phyloP scores from a whole-genome alignment of 129 eudicot species.

The Erigeron canadensis region DNA sequence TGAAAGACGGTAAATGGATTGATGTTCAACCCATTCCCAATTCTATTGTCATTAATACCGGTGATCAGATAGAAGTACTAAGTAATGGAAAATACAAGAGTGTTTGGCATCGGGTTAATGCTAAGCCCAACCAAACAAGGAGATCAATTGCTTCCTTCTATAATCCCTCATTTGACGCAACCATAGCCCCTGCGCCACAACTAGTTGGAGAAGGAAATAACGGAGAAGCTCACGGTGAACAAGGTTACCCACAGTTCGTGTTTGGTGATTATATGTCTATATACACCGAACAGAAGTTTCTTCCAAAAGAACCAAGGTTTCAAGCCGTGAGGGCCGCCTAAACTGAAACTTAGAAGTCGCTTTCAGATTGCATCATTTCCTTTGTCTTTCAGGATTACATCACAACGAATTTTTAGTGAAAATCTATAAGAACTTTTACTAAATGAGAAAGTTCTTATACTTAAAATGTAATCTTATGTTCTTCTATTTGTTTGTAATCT shows the following conservation, averaged over 20 bases:
- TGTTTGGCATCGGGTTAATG: slow-evolving; percentile 65
- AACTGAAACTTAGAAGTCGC: no score
- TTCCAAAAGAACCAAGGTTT: slow-evolving; percentile 88
- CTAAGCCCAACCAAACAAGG: slow-evolving; percentile 43
- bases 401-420: background rate
- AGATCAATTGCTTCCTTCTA: slow-evolving; percentile 75
- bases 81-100: slow-evolving; percentile 86
- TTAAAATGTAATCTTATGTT: background rate
- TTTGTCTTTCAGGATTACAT: no score
- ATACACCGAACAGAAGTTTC: slow-evolving; percentile 79
- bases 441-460: background rate
- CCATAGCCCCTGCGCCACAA: slow-evolving; percentile 54
- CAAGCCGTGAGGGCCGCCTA: slow-evolving; percentile 58
- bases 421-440: background rate
- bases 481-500: slow-evolving; percentile 13
- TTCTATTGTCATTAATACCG: slow-evolving; percentile 75
- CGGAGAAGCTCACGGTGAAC: slow-evolving; percentile 11
- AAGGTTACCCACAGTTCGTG: slow-evolving; percentile 60
- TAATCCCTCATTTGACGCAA: slow-evolving; percentile 57
- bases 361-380: no score
- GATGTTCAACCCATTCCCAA: slow-evolving; percentile 72
- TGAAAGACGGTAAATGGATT: slow-evolving; percentile 68
- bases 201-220: slow-evolving; percentile 32
- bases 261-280: slow-evolving; percentile 83
- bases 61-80: slow-evolving; percentile 78